These are phyloP conservation scores for Termitomyces sp. DNA, from an alignment of 768 basidiomycete species.

Conservation along the genomic window DNA sequence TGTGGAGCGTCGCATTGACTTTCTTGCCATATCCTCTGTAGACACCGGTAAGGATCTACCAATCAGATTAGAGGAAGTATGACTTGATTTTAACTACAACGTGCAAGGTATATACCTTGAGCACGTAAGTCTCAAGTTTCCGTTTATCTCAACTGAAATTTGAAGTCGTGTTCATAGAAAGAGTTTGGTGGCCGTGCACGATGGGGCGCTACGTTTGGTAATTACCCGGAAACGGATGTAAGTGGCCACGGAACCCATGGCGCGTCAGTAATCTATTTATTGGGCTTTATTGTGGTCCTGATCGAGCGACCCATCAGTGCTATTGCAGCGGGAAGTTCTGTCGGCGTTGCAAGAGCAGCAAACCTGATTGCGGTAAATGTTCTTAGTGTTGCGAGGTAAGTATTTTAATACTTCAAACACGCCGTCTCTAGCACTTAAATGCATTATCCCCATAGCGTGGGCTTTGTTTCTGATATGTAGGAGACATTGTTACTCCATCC, in stretches of 20 bases:
- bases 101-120: neutral
- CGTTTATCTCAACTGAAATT: no score
- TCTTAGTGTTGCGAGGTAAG: neutral
- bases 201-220: neutral
- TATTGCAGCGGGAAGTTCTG: neutral
- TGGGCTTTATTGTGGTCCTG: neutral
- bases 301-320: neutral
- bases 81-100: neutral
- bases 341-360: neutral
- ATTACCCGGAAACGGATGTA: neutral
- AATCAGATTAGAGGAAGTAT: no score
- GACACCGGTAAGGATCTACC: neutral
- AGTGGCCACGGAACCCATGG: neutral
- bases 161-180: neutral
- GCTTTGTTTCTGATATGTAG: neutral
- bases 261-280: neutral
- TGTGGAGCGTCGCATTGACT: no score
- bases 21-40: neutral
- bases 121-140: neutral
- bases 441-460: neutral
- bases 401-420: neutral
- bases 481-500: neutral
- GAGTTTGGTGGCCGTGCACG: neutral
- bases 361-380: neutral
- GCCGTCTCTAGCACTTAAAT: neutral